Percentiles rank a stretch among this genome's conserved stretches.
These are phyloP conservation scores for Cercospora sp. DNA, from an alignment of 2,329 filamentous ascomycete genomes.

Conservation along the genomic window DNA sequence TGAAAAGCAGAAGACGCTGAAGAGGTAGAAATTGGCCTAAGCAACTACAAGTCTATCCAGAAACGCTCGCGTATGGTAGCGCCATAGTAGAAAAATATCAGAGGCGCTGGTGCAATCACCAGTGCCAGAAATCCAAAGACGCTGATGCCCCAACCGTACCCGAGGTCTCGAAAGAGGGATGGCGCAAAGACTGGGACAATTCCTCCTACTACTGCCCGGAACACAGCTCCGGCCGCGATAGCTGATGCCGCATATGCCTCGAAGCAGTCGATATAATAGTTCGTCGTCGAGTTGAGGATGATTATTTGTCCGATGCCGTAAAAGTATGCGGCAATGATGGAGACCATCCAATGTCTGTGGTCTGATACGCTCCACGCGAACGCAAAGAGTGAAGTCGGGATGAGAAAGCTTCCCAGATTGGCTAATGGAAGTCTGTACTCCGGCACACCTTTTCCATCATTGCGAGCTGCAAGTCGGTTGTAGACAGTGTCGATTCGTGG, in stretches of 20 bases:
- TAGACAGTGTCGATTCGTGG: constrained; percentile 51
- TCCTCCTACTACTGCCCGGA: constrained; percentile 50
- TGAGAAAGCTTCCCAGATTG: constrained; percentile 47
- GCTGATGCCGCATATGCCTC: constrained; percentile 53
- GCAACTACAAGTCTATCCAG: constrained; percentile 38
- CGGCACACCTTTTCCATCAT: constrained; percentile 44
- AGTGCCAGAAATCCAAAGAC: constrained; percentile 51
- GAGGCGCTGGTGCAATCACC: constrained; percentile 50
- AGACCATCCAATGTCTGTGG: constrained; percentile 45
- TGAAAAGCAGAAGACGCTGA: constrained; percentile 83
- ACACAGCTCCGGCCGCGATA: constrained; percentile 53
- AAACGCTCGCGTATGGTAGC: constrained; percentile 49
- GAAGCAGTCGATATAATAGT: constrained; percentile 57
- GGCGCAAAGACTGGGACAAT: constrained; percentile 51
- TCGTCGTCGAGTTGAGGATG: constrained; percentile 55
- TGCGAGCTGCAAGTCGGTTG: constrained; percentile 44
- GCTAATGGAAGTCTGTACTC: constrained; percentile 50
- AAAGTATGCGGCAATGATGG: constrained; percentile 48
- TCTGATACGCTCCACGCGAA: constrained; percentile 48
- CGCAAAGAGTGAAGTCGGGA: constrained; percentile 48
- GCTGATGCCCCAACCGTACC: constrained; percentile 54
- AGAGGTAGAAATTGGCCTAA: constrained; percentile 49
- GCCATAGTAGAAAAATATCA: constrained; percentile 53
- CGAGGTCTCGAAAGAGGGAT: constrained; percentile 45
- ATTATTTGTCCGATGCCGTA: constrained; percentile 52